Evolutionary conservation across 106 monocot genomes (phyloP), one percentile per base, ranked within the genome.

Genomic region (Dendrobium chrysotoxum): DNA sequence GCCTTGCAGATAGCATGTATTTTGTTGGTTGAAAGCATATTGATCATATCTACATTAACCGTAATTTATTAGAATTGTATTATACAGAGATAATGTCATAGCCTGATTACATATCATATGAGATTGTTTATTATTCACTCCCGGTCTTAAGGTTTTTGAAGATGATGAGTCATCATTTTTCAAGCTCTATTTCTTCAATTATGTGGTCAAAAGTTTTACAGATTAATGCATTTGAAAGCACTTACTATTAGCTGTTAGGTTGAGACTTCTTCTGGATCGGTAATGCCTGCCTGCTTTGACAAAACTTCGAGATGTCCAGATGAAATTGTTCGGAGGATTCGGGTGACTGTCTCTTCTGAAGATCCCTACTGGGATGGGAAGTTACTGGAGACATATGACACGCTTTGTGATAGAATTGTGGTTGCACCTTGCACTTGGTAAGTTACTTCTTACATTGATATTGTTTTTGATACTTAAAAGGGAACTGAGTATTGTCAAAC

Each of bases 351-450:
- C 16, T 86, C 91, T 55, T 86, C 76, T 83, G 86, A 81, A 38
- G 92, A 98, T 82, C 78, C 86, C 75, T 79, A 28, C 38, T 94
- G 90, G 89, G 77, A 82, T 68, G 89, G 88, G 66, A 94, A 83
- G 40, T 71, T 98, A 78, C 35, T 98, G 35, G 94, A 98, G 67
- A 94, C 94, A 57, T 98, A 98, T 83, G 91, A 94, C 68, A 94
- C 97, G 9, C 58, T 38, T 39, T 45, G 53, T 79, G 94, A 92
- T 75, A 83, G 42, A 85, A 92, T 92, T 87, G 81, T 81, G 15
- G 92, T 98, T 82, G 89, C 89, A 39, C 86, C 92, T 72, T 91
- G 90, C 81, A 80, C 78, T 72, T 98, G 97, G 97, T 97, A 88
- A 25, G 18, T 73, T 40, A 35, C 47, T 75, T 68, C 11, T 50